These are phyloP conservation scores for Penicillium sp. DNA, from an alignment of 2,329 filamentous ascomycete species.

Conservation along the genomic window DNA sequence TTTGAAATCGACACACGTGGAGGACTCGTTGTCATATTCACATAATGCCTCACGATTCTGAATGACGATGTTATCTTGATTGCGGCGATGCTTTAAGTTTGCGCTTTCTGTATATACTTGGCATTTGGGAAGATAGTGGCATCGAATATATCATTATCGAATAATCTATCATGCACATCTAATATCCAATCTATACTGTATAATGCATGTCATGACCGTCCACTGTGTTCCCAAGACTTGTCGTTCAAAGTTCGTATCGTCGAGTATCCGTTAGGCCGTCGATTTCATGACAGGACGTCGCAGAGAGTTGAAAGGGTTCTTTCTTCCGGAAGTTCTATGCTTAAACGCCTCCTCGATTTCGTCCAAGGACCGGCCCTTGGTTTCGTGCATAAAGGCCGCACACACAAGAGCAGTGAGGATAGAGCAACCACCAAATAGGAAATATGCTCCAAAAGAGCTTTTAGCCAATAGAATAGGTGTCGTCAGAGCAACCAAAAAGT, in stretches of 20 bases:
- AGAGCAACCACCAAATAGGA: constrained; percentile 46
- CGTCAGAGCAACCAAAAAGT: constrained; percentile 47
- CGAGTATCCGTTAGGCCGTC: background rate
- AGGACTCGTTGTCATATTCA: no score
- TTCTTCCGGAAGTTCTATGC: constrained; percentile 7
- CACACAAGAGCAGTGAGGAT: constrained; percentile 41
- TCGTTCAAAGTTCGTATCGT: background rate
- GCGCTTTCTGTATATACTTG: no score
- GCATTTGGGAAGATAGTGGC: background rate
- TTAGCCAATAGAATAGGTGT: constrained; percentile 45
- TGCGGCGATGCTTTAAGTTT: no score
- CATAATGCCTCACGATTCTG: no score
- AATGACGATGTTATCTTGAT: no score
- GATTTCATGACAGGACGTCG: background rate
- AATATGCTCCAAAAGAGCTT: constrained; percentile 47
- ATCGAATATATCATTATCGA: background rate
- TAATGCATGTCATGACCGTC: background rate
- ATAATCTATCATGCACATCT: background rate
- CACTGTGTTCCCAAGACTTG: background rate
- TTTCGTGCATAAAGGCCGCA: constrained; percentile 52
- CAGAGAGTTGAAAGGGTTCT: background rate
- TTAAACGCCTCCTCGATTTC: constrained; percentile 51
- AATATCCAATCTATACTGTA: background rate
- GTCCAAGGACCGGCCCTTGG: constrained; percentile 49
- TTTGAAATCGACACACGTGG: no score